Evolutionary conservation across 192 early-diverging fungal species (phyloP).

Genomic region (Gryganskiella cystojenkinii): DNA sequence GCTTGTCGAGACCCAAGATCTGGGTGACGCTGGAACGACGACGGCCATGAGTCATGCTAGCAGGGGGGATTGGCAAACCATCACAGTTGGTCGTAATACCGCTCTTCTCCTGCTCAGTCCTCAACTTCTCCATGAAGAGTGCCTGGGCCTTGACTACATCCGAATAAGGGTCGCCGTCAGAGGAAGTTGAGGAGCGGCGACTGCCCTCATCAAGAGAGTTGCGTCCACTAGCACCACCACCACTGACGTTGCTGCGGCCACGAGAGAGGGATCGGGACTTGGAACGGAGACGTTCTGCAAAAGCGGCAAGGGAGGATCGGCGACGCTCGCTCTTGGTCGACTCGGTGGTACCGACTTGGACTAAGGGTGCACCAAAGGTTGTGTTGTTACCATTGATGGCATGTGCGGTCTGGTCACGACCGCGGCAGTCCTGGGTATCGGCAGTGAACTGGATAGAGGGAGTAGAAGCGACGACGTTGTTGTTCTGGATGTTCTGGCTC

Average conservation of each 20-base stretch:
- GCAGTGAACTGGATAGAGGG: no score
- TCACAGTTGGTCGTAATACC: constrained; percentile 30
- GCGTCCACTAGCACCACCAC: background rate
- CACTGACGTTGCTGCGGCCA: background rate
- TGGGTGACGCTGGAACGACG: constrained; percentile 32
- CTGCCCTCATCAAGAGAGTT: constrained; percentile 8
- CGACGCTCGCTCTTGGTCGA: constrained; percentile 1
- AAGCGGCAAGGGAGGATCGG: constrained; percentile 9
- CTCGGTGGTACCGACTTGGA: constrained; percentile 4
- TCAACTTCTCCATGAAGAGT: constrained; percentile 38
- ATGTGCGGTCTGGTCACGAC: background rate
- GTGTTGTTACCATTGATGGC: no score
- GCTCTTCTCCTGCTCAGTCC: constrained; percentile 30
- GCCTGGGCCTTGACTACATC: constrained; percentile 38
- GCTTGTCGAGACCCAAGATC: constrained; percentile 37
- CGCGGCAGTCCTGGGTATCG: no score
- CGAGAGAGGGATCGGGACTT: constrained; percentile 7
- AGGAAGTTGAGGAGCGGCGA: constrained; percentile 7
- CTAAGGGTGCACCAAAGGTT: background rate
- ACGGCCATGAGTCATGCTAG: constrained; percentile 4
- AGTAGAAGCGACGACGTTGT: no score
- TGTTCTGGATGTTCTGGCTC: no score
- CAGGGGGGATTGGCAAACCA: constrained; percentile 30
- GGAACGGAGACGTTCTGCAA: constrained; percentile 28
- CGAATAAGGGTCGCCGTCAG: constrained; percentile 10